Percentiles rank a stretch among this genome's conserved stretches.
These are phyloP conservation scores for Ceratobasidium sp. DNA, from an alignment of 1,284 basidiomycete species.

Conservation along the genomic window DNA sequence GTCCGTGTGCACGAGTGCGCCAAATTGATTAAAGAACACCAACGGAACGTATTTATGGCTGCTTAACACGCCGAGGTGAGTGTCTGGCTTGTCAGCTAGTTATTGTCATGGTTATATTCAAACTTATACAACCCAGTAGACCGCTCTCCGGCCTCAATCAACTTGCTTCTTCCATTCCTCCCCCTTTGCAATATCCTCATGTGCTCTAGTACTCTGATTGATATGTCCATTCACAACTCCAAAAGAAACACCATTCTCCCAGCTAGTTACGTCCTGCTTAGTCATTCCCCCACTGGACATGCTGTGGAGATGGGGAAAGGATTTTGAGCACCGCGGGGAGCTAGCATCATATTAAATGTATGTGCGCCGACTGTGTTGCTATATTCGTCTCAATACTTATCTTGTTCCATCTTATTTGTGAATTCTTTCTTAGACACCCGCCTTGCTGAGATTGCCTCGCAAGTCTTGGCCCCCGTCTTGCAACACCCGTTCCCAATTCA, in stretches of 20 bases:
- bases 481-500: constrained; percentile 18
- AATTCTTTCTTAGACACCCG: constrained; percentile 28
- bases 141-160: constrained; percentile 55
- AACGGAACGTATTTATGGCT: constrained; percentile 64
- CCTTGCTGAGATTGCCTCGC: constrained; percentile 36
- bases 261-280: constrained; percentile 64
- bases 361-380: background rate
- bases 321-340: constrained; percentile 60
- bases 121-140: constrained; percentile 51
- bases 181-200: constrained; percentile 68
- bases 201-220: constrained; percentile 50
- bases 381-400: background rate
- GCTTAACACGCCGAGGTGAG: constrained; percentile 69
- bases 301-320: constrained; percentile 65
- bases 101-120: constrained; percentile 34
- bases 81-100: constrained; percentile 17
- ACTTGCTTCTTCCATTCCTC: constrained; percentile 71
- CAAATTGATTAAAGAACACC: constrained; percentile 58
- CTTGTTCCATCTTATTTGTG: background rate
- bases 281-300: constrained; percentile 50
- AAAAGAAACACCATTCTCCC: constrained; percentile 67
- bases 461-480: constrained; percentile 36
- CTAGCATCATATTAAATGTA: constrained; percentile 43
- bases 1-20: constrained; percentile 60
- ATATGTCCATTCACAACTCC: constrained; percentile 58